phyloP scores from a whole-genome alignment of 345 rosid species.

The Lumnitzera littorea region DNA sequence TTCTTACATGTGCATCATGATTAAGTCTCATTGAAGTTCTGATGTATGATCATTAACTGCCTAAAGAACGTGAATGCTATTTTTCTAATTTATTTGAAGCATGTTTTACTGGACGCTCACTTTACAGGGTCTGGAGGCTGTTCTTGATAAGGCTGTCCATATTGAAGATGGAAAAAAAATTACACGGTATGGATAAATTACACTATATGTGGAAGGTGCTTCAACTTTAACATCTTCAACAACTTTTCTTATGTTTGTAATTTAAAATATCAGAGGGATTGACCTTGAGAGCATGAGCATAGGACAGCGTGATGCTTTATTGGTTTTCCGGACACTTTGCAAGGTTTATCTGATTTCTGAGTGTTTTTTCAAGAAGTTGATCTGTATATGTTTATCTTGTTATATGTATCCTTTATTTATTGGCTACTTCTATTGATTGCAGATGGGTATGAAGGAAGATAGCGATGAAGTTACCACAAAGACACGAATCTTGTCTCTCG shows the following conservation, averaged over 20 bases:
- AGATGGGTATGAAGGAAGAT: slow-evolving; percentile 99
- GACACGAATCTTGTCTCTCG: slow-evolving; percentile 90
- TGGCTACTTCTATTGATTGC: slow-evolving; percentile 17
- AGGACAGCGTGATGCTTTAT: slow-evolving; percentile 88
- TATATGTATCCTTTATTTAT: slow-evolving; percentile 13
- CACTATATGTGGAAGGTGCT: neutral
- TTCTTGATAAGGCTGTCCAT: slow-evolving; percentile 95
- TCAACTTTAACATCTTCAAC: slow-evolving; percentile 4
- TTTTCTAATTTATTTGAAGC: too few species aligned
- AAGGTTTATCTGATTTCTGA: slow-evolving; percentile 50
- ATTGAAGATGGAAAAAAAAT: slow-evolving; percentile 94
- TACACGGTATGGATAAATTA: slow-evolving; percentile 39
- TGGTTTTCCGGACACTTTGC: slow-evolving; percentile 96
- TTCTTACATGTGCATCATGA: too few species aligned
- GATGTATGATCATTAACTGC: neutral
- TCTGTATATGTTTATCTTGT: slow-evolving; percentile 14
- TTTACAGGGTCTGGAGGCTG: slow-evolving; percentile 89
- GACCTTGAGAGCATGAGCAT: slow-evolving; percentile 94
- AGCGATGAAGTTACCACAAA: slow-evolving; percentile 86
- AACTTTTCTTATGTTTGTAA: neutral
- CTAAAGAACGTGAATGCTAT: too few species aligned
- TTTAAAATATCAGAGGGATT: slow-evolving; percentile 49
- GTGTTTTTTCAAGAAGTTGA: neutral
- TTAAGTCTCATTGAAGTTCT: neutral
- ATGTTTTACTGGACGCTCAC: neutral